Percentiles rank a stretch among this genome's conserved stretches.
Conservation (phyloP, 495 filamentous ascomycete genomes). For the Cudoniella acicularis region DNA sequence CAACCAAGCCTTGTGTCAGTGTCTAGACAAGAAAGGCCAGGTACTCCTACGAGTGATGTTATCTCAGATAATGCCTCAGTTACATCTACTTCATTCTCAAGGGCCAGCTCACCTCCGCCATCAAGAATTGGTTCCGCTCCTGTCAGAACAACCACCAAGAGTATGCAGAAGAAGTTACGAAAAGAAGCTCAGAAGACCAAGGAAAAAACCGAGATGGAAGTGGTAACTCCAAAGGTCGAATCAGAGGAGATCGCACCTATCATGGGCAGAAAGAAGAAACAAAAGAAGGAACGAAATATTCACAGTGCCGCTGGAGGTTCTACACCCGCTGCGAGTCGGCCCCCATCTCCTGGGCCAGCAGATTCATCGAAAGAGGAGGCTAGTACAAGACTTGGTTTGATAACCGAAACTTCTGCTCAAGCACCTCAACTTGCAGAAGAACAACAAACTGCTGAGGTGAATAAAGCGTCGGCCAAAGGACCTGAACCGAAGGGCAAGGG, state of each 20-base stretch:
- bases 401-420: constrained; percentile 27
- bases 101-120: constrained; percentile 75
- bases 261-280: constrained; percentile 84
- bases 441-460: neutral
- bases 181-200: constrained; percentile 63
- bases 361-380: constrained; percentile 13
- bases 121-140: constrained; percentile 74
- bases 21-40: constrained; percentile 55
- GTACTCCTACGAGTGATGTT: constrained; percentile 71
- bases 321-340: constrained; percentile 36
- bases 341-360: constrained; percentile 18
- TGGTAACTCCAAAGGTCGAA: constrained; percentile 51
- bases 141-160: constrained; percentile 79
- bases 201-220: constrained; percentile 43
- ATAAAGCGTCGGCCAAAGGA: neutral
- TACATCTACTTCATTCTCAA: constrained; percentile 76
- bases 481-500: constrained; percentile 4
- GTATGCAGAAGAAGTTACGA: constrained; percentile 82
- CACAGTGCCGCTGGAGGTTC: constrained; percentile 35
- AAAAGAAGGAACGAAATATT: constrained; percentile 64
- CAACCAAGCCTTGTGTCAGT: constrained; percentile 53
- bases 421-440: constrained; percentile 23
- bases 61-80: constrained; percentile 75
- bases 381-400: neutral
- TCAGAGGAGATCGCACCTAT: constrained; percentile 67